Evolutionary conservation across 2,329 filamentous ascomycete genomes (phyloP), one percentile per base, ranked within the genome.

Genomic region (Ophiostoma quercus): DNA sequence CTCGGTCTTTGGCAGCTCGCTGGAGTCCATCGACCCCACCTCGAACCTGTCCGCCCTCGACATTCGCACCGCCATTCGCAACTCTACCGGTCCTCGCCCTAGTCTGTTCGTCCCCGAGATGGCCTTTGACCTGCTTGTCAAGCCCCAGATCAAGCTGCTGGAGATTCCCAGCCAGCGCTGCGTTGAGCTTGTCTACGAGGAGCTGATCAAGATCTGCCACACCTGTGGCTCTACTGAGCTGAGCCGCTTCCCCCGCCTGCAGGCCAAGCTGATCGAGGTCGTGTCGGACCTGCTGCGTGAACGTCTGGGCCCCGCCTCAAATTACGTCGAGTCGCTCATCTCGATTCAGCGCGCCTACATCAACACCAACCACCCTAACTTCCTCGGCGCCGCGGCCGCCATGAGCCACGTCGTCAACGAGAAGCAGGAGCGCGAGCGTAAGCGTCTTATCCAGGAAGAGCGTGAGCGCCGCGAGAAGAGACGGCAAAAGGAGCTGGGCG

Each of bases 341-440:
- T 91, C 95, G 34, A 99, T 99, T 72, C 95, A 99, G 80, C 88
- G 95, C 74, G 95, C 95, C 25, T 99, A 99, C 80, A 98, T 99
- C 82, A 99, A 99, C 82, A 99, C 95, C 60, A 99, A 99, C 77
- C 95, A 99, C 78, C 95, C 95, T 67, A 99, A 99, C 80, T 99
- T 99, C 82, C 87, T 98, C 19, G 95, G 95, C 63, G 95, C 95
- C 19, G 94, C 95, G 29, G 94, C 94, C 47, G 95, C 95, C 73
- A 99, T 99, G 95, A 94, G 92, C 74, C 93, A 95, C 66, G 94
- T 99, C 66, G 96, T 99, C 72, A 92, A 88, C 77, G 94, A 91
- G 77, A 97, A 95, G 81, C 93, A 98, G 78, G 95, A 99, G 74
- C 90, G 93, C 74, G 94, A 99, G 80, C 90, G 92, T 79, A 94